Base-by-base conservation (phyloP, 495 filamentous ascomycete genomes). In the Penicillium salamii region DNA sequence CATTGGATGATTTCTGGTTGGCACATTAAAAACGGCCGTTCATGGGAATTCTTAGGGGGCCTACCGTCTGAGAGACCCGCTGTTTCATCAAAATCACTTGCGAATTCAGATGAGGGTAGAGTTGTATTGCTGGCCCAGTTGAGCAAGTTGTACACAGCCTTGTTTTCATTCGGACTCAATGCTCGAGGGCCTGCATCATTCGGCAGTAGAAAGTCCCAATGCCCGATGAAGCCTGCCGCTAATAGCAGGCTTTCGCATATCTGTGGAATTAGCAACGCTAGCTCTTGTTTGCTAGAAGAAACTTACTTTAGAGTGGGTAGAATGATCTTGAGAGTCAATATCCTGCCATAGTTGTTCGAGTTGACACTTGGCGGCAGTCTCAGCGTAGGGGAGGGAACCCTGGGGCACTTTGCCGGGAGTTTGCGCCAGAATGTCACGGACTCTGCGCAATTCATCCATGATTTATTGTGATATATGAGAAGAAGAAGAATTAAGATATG, bases 391-490 rank as follows among this genome's bases (percentile, higher is more conserved):
- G 24, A 54, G 29, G n/a, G 35, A 24, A 17, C 40, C 12, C 1
- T 6, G 3, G 12, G 50, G 53, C 15, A 58, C 31, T 40, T 47
- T 46, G 11, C 48, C 45, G 19, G 53, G 18, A 28, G 49, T 39
- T n/a, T 45, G 45, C 37, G 53, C 46, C 24, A 72, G 55, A 24
- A 51, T 55, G 29, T 58, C 54, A 28, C 63, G 64, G 43, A 58
- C 66, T 35, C 63, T 54, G 39, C 67, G 65, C 17, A 74, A 42
- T 26, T 65, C 41, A 46, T 72, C 69, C 71, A 76, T 70, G 14
- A 7, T 28, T 14, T 15, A 20, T 29, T 26, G 15, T 20, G 2
- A 36, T 11, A 42, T 50, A 34, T 34, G 31, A 3, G 6, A 23
- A 7, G 12, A 33, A 17, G 28, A 0, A 20, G 20, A 36, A n/a